Base-by-base conservation (phyloP, 441 rosid genomes). In the Erysimum cheiri region DNA sequence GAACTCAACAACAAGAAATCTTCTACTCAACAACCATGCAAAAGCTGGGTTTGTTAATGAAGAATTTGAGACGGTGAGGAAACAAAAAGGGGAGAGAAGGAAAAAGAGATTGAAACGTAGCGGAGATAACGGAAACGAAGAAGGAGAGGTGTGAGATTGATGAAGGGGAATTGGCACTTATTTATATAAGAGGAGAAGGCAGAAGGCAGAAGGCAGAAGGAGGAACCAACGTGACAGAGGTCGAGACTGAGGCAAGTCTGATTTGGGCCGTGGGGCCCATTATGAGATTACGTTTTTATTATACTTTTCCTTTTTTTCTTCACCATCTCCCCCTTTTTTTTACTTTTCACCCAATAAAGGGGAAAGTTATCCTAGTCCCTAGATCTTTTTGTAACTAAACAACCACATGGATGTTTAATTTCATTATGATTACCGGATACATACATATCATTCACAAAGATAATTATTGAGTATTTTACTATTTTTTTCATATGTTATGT, bases 141-240 rank as follows among this genome's bases (percentile, higher is more conserved):
- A 17, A 10, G 77, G 49, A 74, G 35, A 46, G 9, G 95, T 85
- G 93, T 85, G 96, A 83, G 52, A 63, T 87, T 87, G 84, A 70
- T 77, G 91, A 60, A 55, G 0, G 0, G 71, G 17, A 52, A 70
- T 10, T 5, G 53, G 82, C 19, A 39, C 7, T 0, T 12, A 8
- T 0, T 85, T 90, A 67, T 87, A 93, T 88, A 88, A 81, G 6
- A 10, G 74, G 1, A 4, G 2, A 6, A 0, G 3, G 9, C 6
- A n/a, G n/a, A n/a, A n/a, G n/a, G n/a, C n/a, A n/a, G n/a, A n/a
- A n/a, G n/a, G n/a, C n/a, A n/a, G 17, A 1, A 0, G 3, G 2
- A 41, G 32, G 31, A 67, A 32, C 24, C 31, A 11, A 40, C 39
- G 8, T 5, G 46, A 49, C 58, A 36, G 1, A 74, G 78, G 78